Evolutionary conservation across 2,329 filamentous ascomycete species (phyloP), one percentile per base, ranked within the genome.

Genomic region (Nigrospora oryzae): DNA sequence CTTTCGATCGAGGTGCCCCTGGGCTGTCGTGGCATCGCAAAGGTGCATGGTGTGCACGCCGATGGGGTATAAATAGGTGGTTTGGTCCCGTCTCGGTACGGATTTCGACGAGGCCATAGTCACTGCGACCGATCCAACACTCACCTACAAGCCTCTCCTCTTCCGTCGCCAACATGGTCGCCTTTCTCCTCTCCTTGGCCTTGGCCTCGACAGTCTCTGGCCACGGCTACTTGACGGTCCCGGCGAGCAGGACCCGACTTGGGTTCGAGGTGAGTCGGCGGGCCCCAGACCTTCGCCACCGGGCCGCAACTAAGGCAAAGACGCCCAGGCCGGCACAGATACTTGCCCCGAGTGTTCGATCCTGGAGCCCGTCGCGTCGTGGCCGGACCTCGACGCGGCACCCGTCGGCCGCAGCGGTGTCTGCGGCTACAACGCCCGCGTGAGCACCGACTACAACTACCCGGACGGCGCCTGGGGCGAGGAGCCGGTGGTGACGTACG

Each of bases 321-420:
- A 1, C 7, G 33, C 12, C 5, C 46, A 74, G 72, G 61, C 68
- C 28, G 69, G 68, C 1, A 56, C 65, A 4, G 73, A 76, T 48
- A 68, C 70, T 0, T 77, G 73, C 51, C 74, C 74, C 0, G 74
- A 77, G 54, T 77, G 73, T 50, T 67, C 71, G 7, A 77, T 77
- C 45, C 67, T 74, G 2, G 74, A 77, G 47, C 74, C 74, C 0
- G 73, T 77, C 3, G 48, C 52, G 0, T 58, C 72, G 1, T 77
- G 72, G 72, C 74, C 74, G 0, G 61, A 73, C 39, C 59, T 76
- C 5, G 60, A 68, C 16, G 57, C 52, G 0, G 72, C 73, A 0
- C 54, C 57, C 3, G 70, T 77, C 1, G 68, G 68, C 15, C 64
- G 70, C 3, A 72, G 64, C 42, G 74, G 74, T 0, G 68, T 70